These are phyloP conservation scores for Diaporthe sp. DNA, from an alignment of 2,329 filamentous ascomycete genomes.

Conservation along the genomic window DNA sequence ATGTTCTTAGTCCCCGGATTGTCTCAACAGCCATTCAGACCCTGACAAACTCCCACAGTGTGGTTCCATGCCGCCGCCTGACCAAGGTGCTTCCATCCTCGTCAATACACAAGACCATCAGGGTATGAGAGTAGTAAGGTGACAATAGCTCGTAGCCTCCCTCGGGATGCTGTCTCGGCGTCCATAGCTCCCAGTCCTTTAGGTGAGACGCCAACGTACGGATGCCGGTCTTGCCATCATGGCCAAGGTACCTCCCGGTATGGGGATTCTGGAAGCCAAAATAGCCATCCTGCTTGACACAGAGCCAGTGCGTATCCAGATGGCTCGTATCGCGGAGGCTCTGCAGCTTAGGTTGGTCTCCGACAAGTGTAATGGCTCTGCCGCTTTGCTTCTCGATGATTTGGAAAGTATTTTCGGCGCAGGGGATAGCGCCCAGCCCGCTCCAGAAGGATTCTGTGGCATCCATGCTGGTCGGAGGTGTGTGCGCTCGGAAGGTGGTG, in stretches of 20 bases:
- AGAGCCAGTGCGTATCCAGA: background rate
- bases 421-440: too few species aligned
- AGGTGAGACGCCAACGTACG: background rate
- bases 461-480: background rate
- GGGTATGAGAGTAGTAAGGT: background rate
- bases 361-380: background rate
- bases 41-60: background rate
- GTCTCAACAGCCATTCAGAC: too few species aligned
- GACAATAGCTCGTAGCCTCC: background rate
- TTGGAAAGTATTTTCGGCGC: too few species aligned
- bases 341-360: background rate
- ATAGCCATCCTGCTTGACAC: background rate
- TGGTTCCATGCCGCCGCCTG: background rate
- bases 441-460: background rate
- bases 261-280: background rate
- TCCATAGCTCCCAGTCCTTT: background rate
- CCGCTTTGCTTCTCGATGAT: background rate
- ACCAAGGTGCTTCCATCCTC: background rate
- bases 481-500: background rate
- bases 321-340: rapidly evolving
- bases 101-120: background rate
- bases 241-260: background rate
- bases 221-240: background rate
- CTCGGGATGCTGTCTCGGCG: background rate
- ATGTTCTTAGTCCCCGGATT: too few species aligned